Conservation (phyloP, 2,329 filamentous ascomycete species). For the Colletotrichum karsti region DNA sequence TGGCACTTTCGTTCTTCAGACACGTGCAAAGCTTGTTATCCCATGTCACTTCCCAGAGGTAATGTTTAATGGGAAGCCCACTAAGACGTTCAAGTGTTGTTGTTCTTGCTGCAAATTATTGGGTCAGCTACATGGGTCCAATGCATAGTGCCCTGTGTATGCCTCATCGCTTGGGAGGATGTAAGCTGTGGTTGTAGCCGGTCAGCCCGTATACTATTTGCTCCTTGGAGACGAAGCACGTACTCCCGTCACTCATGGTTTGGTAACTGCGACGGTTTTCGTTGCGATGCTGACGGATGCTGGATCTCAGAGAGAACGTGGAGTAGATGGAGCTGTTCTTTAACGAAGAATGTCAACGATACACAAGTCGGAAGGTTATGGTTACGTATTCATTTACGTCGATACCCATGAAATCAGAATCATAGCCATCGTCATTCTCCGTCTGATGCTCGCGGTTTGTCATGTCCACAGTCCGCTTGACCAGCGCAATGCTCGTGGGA, state of each 20-base stretch:
- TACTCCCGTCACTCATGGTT: conserved; percentile 34
- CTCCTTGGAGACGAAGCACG: not conserved
- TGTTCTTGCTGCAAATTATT: conserved; percentile 35
- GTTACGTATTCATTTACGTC: not conserved
- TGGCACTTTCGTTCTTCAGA: conserved; percentile 33
- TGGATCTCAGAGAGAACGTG: conserved; percentile 25
- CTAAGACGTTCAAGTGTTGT: conserved; percentile 15
- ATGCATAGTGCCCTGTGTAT: too few relatives aligned
- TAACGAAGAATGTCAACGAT: too few relatives aligned
- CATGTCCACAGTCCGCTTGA: too few relatives aligned
- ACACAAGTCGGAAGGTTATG: too few relatives aligned
- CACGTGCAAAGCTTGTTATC: conserved; percentile 37
- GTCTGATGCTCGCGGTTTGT: too few relatives aligned
- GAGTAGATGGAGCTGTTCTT: too few relatives aligned
- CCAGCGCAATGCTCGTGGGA: too few relatives aligned
- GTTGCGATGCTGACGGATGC: conserved; percentile 6
- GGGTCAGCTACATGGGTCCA: not conserved
- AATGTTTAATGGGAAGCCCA: conserved; percentile 39
- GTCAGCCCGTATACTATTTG: not conserved
- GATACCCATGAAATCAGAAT: too few relatives aligned
- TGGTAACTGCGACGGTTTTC: conserved; percentile 29
- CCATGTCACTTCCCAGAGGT: conserved; percentile 41
- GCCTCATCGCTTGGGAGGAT: conserved; percentile 36
- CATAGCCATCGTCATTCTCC: too few relatives aligned
- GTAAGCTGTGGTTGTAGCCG: conserved; percentile 31